phyloP scores from a whole-genome alignment of 179 eudicot genomes.

The Amaranthus tricolor region DNA sequence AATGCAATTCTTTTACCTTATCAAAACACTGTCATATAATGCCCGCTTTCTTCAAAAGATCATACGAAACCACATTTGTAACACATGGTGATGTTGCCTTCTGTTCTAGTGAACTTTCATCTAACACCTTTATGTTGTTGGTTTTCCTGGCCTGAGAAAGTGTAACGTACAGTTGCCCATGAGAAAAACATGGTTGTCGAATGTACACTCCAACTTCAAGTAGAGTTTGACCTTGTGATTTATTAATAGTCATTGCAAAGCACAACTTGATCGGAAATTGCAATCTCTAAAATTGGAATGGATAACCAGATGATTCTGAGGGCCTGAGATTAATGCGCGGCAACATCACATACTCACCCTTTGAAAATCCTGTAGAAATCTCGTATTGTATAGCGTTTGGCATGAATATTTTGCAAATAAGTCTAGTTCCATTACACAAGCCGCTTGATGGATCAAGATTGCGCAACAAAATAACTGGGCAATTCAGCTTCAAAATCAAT shows the following conservation, averaged over 20 bases:
- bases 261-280: background rate
- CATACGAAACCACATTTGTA: background rate
- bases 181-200: too few species aligned
- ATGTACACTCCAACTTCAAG: too few species aligned
- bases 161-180: too few species aligned
- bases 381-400: background rate
- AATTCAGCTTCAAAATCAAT: background rate
- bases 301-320: background rate
- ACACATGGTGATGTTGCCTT: background rate
- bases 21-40: too few species aligned
- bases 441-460: background rate
- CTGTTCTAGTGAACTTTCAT: background rate
- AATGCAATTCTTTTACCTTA: too few species aligned
- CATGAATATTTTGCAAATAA: background rate
- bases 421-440: constrained; percentile 8
- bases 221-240: too few species aligned
- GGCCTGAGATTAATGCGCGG: background rate
- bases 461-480: constrained; percentile 3
- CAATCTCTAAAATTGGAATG: background rate
- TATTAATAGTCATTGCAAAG: background rate
- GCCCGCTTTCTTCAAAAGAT: background rate
- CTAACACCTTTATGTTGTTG: too few species aligned
- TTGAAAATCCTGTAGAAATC: background rate
- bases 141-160: too few species aligned
- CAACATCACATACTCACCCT: background rate